Evolutionary conservation across 2,329 filamentous ascomycete genomes (phyloP).

Genomic region (Scedosporium aurantiacum): DNA sequence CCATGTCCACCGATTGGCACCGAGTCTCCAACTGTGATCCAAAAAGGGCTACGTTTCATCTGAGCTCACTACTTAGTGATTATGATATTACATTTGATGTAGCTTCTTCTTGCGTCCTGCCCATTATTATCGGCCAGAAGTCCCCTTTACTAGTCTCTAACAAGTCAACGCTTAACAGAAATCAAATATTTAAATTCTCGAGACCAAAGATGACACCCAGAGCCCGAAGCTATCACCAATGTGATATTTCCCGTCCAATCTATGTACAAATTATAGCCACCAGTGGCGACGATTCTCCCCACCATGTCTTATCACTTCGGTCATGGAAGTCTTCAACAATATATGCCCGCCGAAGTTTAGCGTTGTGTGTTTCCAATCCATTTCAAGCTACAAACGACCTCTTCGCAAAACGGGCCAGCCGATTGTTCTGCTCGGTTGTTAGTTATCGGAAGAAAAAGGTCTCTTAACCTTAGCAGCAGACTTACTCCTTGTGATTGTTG

Average conservation of each 20-base stretch:
- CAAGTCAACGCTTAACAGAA: neutral
- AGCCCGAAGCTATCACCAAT: neutral
- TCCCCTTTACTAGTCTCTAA: too few species aligned
- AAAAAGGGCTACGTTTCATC: too few species aligned
- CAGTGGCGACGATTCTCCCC: neutral
- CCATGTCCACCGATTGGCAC: too few species aligned
- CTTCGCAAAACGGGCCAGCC: neutral
- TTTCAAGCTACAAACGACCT: neutral
- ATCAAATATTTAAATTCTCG: neutral
- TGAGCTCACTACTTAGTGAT: too few species aligned
- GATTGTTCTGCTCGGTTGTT: neutral
- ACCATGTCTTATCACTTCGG: neutral
- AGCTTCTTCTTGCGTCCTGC: too few species aligned
- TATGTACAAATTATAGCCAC: neutral
- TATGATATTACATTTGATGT: too few species aligned
- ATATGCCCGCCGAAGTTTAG: neutral
- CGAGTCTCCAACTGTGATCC: too few species aligned
- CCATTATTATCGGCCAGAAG: too few species aligned
- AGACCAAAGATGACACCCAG: neutral
- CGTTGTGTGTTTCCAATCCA: neutral
- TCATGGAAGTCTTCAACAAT: neutral
- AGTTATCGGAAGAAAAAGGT: neutral
- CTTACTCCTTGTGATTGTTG: constrained; percentile 1
- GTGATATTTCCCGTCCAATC: neutral
- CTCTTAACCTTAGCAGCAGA: neutral